These are phyloP conservation scores for Elaphomyces granulatus DNA, from an alignment of 495 filamentous ascomycete species.

Conservation along the genomic window DNA sequence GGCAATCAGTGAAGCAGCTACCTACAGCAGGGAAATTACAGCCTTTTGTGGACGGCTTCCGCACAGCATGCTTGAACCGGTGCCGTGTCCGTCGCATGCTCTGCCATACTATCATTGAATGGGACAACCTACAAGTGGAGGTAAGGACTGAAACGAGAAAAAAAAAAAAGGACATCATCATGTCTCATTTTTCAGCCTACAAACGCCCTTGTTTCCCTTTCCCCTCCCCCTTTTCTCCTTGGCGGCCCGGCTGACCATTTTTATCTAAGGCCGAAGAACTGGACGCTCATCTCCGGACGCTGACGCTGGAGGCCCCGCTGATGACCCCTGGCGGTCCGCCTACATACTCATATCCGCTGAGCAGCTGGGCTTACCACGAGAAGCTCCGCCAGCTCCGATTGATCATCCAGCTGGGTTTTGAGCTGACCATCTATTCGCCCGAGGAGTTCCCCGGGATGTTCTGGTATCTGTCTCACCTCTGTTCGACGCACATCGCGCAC, in stretches of 20 bases:
- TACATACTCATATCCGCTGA: slow-evolving; percentile 56
- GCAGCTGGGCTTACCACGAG: slow-evolving; percentile 78
- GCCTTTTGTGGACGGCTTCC: slow-evolving; percentile 69
- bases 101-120: slow-evolving; percentile 65
- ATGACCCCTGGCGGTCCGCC: slow-evolving; percentile 29
- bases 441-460: slow-evolving; percentile 87
- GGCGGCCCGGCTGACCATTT: too few species aligned
- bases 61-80: slow-evolving; percentile 75
- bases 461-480: slow-evolving; percentile 49
- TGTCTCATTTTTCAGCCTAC: too few species aligned
- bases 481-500: slow-evolving; percentile 37
- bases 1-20: too few species aligned
- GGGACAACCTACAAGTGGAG: slow-evolving; percentile 75
- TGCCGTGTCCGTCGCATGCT: slow-evolving; percentile 74
- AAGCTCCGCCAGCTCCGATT: slow-evolving; percentile 78
- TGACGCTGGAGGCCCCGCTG: slow-evolving; percentile 47
- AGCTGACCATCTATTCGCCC: slow-evolving; percentile 73
- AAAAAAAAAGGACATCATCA: neutral
- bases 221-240: too few species aligned
- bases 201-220: too few species aligned
- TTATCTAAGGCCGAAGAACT: slow-evolving; percentile 48
- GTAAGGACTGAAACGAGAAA: slow-evolving; percentile 18
- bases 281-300: slow-evolving; percentile 52
- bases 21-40: slow-evolving; percentile 16
- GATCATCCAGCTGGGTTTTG: slow-evolving; percentile 89